Evolutionary conservation across 345 rosid genomes (phyloP).

Genomic region (Clarkia xantiana): DNA sequence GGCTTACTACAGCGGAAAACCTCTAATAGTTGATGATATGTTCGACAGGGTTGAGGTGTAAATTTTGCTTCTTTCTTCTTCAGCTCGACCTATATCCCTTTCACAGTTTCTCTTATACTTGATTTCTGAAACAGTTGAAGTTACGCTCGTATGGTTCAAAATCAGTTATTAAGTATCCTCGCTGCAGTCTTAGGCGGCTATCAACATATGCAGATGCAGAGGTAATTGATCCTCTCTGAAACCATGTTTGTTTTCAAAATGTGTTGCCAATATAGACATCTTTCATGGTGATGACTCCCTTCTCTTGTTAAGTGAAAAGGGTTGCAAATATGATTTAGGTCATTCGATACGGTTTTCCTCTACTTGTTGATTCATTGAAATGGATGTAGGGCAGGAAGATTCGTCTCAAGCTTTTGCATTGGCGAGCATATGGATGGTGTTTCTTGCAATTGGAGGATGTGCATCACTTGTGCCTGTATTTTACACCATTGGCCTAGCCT

Average conservation of each 20-base stretch:
- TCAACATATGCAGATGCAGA: slow-evolving; percentile 86
- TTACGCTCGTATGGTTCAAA: slow-evolving; percentile 83
- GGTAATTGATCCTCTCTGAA: slow-evolving; percentile 36
- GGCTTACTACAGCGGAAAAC: slow-evolving; percentile 78
- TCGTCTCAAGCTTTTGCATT: slow-evolving; percentile 66
- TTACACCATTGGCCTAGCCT: slow-evolving; percentile 42
- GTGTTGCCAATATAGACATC: neutral
- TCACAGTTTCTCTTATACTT: neutral
- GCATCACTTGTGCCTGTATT: slow-evolving; percentile 42
- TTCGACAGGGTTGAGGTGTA: slow-evolving; percentile 98
- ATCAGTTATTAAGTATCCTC: slow-evolving; percentile 85
- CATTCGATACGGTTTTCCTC: too few species aligned
- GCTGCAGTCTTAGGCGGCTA: slow-evolving; percentile 77
- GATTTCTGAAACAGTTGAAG: slow-evolving; percentile 35
- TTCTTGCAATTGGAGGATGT: slow-evolving; percentile 54
- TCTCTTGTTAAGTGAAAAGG: too few species aligned
- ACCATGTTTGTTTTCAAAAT: neutral
- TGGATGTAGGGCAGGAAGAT: slow-evolving; percentile 98
- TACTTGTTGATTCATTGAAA: slow-evolving; percentile 42
- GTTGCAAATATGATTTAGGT: too few species aligned
- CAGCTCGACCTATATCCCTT: neutral
- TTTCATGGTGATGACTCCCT: too few species aligned
- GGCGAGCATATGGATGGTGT: slow-evolving; percentile 77
- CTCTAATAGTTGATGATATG: slow-evolving; percentile 86
- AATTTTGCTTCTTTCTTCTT: neutral